A percentile compares a stretch with the other conserved stretches of the same genome.
These are phyloP conservation scores for Acanthamoeba culbertsoni DNA, from an alignment of 208 protist genomes.

Conservation along the genomic window DNA sequence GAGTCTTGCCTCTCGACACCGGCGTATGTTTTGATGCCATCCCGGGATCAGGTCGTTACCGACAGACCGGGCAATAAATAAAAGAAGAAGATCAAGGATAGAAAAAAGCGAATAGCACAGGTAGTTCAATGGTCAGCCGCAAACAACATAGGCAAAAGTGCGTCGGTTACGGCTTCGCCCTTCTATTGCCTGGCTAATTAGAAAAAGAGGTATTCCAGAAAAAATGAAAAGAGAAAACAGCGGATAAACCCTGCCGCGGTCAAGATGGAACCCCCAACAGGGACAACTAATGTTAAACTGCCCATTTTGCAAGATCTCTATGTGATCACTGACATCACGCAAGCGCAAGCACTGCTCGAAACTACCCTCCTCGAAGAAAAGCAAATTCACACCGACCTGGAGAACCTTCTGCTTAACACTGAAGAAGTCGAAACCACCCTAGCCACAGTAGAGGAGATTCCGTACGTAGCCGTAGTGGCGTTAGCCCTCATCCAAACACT, in stretches of 20 bases:
- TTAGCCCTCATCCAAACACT: background rate
- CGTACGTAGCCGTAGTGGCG: background rate
- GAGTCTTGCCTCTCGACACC: background rate
- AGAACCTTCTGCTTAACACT: background rate
- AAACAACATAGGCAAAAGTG: no score
- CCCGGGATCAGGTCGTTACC: background rate
- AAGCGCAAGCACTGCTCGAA: conserved; percentile 15
- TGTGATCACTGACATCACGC: background rate
- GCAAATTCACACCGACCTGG: conserved; percentile 37
- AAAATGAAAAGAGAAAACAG: background rate
- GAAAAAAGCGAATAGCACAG: background rate
- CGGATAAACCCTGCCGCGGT: background rate
- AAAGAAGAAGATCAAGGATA: background rate
- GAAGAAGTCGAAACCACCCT: background rate
- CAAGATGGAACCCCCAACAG: background rate
- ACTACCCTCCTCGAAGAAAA: background rate
- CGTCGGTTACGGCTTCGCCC: no score
- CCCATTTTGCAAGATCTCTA: background rate
- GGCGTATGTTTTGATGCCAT: background rate
- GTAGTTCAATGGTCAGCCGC: no score
- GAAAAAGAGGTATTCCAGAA: no score
- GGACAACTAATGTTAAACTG: background rate
- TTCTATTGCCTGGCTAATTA: no score
- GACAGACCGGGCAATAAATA: background rate
- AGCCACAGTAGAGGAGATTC: conserved; percentile 29